Percentiles rank a stretch among this genome's conserved stretches.
Conservation (phyloP, 1,139 yeast species). For the Hemisphaericaspora xylanilytica region DNA sequence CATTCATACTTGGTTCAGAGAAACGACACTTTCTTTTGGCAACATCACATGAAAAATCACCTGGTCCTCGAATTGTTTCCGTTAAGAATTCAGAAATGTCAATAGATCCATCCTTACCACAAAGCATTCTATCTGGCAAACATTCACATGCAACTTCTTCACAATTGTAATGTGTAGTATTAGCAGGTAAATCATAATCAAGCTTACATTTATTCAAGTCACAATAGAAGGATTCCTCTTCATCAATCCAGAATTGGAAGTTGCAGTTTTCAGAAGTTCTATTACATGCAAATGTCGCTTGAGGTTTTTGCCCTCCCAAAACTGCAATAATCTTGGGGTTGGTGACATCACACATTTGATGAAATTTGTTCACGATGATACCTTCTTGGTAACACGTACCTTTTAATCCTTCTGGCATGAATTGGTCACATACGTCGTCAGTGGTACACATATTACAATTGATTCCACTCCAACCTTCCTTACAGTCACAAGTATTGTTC, state of each 20-base stretch:
- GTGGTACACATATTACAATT: conserved; percentile 81
- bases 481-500: conserved; percentile 63
- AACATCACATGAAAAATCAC: conserved; percentile 81
- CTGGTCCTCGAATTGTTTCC: conserved; percentile 90
- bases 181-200: conserved; percentile 58
- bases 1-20: conserved; percentile 96
- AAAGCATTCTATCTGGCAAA: conserved; percentile 86
- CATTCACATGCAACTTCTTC: conserved; percentile 77
- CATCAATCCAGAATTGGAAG: conserved; percentile 95
- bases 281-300: conserved; percentile 89
- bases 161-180: conserved; percentile 77
- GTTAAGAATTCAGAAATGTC: conserved; percentile 91
- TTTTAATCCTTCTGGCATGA: conserved; percentile 81
- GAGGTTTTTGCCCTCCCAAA: conserved; percentile 77
- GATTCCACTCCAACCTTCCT: conserved; percentile 88
- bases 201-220: conserved; percentile 71
- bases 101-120: conserved; percentile 92
- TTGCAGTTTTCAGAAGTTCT: conserved; percentile 65
- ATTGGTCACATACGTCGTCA: conserved; percentile 76
- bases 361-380: conserved; percentile 71
- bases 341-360: conserved; percentile 94
- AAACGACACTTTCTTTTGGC: conserved; percentile 62
- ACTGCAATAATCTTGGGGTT: conserved; percentile 80
- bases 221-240: conserved; percentile 86
- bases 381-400: conserved; percentile 95